Base-by-base conservation (phyloP, 2,329 filamentous ascomycete genomes). In the Ophiostoma triangulosporum region DNA sequence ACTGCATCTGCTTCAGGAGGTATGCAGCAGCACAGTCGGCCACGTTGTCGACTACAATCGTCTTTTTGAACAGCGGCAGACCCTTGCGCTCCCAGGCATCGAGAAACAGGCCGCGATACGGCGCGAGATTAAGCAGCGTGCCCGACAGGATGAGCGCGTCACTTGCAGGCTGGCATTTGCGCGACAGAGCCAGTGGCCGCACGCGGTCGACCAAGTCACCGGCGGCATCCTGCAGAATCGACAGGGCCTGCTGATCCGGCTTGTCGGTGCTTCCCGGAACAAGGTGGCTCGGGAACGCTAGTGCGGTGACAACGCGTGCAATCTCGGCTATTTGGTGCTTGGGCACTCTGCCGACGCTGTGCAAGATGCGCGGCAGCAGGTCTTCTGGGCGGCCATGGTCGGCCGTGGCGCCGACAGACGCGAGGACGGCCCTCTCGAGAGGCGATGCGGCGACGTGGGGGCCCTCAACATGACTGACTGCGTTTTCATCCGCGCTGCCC, bases 321-420 rank as follows among this genome's bases (percentile, higher is more conserved):
- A 54, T 22, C 32, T 52, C 48, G 22, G 54, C 54, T 9, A 56
- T 54, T 35, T 52, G 48, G 38, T 51, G 40, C 45, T 56, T 56
- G 15, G 54, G 52, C 29, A 27, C 54, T 15, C 31, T 31, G 40
- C 51, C 52, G 5, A 27, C 33, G 31, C 50, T 24, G 52, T 54
- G 51, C 24, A 56, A 31, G 22, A 54, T 45, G 48, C 48, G 51
- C 9, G 52, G 48, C 24, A 56, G 29, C 7, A 56, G 48, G 20
- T 51, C 17, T n/a, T 50, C 15, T 12, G 45, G 26, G 26, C 9
- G 46, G 24, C 27, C 24, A 14, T 48, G 8, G 11, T 9, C n/a
- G 11, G 29, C 29, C 14, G 27, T 24, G 29, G 38, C 40, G 17
- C 33, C 38, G 3, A 54, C 33, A 9, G 51, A 43, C 1, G 32